Conservation (phyloP, 164 flowering plant genomes). For the Vitis rupestris region DNA sequence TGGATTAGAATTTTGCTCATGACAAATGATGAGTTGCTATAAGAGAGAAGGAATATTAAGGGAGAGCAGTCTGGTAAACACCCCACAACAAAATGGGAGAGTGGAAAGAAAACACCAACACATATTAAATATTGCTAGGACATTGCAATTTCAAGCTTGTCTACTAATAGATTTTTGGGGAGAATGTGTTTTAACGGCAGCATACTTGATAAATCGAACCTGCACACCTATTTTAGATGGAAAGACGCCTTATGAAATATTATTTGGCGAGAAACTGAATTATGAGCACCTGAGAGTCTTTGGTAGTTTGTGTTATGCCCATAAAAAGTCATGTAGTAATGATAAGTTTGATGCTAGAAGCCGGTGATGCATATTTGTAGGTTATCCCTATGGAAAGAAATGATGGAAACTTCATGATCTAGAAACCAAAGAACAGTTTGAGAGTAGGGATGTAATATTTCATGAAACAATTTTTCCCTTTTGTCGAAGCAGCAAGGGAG, state of each 20-base stretch:
- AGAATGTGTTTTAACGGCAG: constrained; percentile 5
- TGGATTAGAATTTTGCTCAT: no score
- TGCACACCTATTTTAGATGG: neutral
- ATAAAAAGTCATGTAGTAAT: neutral
- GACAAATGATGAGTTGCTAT: no score
- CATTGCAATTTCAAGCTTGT: constrained; percentile 6
- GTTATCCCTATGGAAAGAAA: constrained; percentile 13
- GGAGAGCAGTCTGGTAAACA: neutral
- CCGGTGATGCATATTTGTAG: constrained; percentile 10
- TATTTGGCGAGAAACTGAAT: neutral
- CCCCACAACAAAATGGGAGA: constrained; percentile 8
- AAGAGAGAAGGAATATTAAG: no score
- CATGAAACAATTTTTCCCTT: neutral
- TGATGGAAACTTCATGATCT: constrained; percentile 13
- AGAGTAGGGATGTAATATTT: no score
- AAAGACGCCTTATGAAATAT: constrained; percentile 3
- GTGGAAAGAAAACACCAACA: constrained; percentile 14
- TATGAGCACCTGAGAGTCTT: neutral
- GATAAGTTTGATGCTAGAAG: constrained; percentile 14
- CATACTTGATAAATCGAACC: constrained; percentile 2
- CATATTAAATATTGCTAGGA: constrained; percentile 4
- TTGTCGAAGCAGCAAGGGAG: no score
- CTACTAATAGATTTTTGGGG: constrained; percentile 8
- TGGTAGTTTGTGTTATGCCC: constrained; percentile 4
- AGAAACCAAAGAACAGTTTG: constrained; percentile 2